Conservation (phyloP, 306 rosid species). For the Vachellia collinsii region DNA sequence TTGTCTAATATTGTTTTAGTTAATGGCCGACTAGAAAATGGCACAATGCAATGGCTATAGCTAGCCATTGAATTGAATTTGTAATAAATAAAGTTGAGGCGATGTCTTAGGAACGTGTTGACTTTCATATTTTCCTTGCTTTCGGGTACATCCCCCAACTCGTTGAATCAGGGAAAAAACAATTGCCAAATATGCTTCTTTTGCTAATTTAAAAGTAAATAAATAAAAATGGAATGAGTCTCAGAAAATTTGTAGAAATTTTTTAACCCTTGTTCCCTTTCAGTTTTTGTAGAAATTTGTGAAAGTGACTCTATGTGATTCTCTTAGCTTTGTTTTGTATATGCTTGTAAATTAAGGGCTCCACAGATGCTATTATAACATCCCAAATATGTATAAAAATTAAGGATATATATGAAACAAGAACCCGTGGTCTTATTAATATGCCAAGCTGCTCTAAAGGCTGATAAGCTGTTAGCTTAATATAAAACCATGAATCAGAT, state of each 20-base stretch:
- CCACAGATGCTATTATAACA: no score
- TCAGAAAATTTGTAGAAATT: background rate
- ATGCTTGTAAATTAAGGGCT: no score
- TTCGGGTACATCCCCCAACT: background rate
- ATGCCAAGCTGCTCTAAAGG: slow-evolving; percentile 13
- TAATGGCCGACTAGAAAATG: background rate
- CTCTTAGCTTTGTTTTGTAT: no score
- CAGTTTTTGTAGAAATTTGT: no score
- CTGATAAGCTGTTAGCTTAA: background rate
- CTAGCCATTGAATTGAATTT: background rate
- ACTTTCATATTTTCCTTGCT: background rate
- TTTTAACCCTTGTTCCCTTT: background rate
- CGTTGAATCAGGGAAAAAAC: background rate
- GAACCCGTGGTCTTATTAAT: slow-evolving; percentile 21
- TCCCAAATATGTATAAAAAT: no score
- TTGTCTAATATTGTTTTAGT: background rate
- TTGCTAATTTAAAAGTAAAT: no score
- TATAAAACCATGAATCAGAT: slow-evolving; percentile 20
- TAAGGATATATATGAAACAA: no score
- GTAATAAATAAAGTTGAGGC: background rate
- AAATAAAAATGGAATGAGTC: background rate
- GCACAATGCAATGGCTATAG: background rate
- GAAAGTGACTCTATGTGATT: no score
- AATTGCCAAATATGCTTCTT: no score
- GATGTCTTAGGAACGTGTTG: background rate